Base-by-base conservation (phyloP, 495 filamentous ascomycete genomes). In the Talaromyces adpressus region DNA sequence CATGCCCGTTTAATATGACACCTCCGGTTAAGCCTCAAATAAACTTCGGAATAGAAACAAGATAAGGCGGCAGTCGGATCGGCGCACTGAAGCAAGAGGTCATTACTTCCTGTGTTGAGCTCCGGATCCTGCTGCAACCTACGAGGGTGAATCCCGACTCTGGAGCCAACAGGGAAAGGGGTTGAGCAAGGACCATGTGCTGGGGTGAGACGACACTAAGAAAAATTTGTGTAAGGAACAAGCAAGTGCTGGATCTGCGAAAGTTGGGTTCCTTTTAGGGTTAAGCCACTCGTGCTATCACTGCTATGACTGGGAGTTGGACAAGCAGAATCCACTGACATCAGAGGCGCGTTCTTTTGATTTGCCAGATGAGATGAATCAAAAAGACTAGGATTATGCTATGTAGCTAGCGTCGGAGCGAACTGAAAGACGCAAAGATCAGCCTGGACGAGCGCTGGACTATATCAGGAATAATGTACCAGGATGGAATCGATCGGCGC, bases 391-490 rank as follows among this genome's bases (percentile, higher is more conserved):
- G 16, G 22, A 27, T n/a, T n/a, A n/a, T n/a, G n/a, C n/a, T n/a
- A n/a, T n/a, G n/a, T 56, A 56, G 7, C 52, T 58, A 58, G 56
- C 56, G 56, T 36, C 56, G 56, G 56, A 32, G 30, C 56, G 30
- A 36, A 58, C 29, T 58, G 27, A 58, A 58, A 58, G 18, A 36
- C 56, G 56, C 27, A 58, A 58, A 23, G 56, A 58, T 58, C 56
- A 58, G 20, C 56, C 27, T n/a, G n/a, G n/a, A n/a, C n/a, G n/a
- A n/a, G n/a, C n/a, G n/a, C n/a, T 9, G 25, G 53, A 25, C 27
- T 30, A 12, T 7, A 6, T 11, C 23, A 30, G 6, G 29, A 32
- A 14, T 12, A 30, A n/a, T 36, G 27, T 32, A 32, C 56, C 22
- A 34, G 56, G 14, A 34, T 9, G 29, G 56, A 14, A 58, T 58